These are phyloP conservation scores for Talaromyces piceae DNA, from an alignment of 2,329 filamentous ascomycete genomes.

Conservation along the genomic window DNA sequence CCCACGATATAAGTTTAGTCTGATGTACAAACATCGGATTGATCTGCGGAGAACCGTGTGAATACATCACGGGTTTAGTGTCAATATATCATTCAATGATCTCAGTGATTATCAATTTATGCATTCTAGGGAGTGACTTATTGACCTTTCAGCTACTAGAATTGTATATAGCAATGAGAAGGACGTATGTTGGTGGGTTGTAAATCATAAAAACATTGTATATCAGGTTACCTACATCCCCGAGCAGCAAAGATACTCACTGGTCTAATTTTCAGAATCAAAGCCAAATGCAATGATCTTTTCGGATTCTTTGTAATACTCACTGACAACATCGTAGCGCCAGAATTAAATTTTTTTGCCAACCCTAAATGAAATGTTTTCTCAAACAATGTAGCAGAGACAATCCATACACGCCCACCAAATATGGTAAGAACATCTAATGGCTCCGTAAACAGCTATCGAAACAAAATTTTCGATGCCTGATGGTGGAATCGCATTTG, in stretches of 20 bases:
- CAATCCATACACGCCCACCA: background rate
- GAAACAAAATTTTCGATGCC: background rate
- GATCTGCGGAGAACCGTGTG: background rate
- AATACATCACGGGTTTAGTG: too few relatives aligned
- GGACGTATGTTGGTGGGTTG: too few relatives aligned
- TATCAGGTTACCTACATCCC: too few relatives aligned
- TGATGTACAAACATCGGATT: background rate
- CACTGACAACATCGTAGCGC: background rate
- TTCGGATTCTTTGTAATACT: background rate
- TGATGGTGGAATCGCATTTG: background rate
- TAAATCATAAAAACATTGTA: too few relatives aligned
- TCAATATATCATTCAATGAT: too few relatives aligned
- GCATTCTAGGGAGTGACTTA: too few relatives aligned
- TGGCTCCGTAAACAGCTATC: conserved; percentile 15
- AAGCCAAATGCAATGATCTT: background rate
- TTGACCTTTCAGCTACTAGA: too few relatives aligned
- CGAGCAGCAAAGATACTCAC: too few relatives aligned
- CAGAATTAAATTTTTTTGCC: background rate
- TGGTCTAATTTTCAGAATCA: background rate
- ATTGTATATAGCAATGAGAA: too few relatives aligned
- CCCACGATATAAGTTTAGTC: background rate
- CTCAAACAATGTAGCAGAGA: background rate
- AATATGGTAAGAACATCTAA: conserved; percentile 10
- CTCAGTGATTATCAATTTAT: too few relatives aligned
- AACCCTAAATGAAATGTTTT: background rate